Conservation (phyloP, 2,329 filamentous ascomycete species). For the Fusarium xyrophilum region DNA sequence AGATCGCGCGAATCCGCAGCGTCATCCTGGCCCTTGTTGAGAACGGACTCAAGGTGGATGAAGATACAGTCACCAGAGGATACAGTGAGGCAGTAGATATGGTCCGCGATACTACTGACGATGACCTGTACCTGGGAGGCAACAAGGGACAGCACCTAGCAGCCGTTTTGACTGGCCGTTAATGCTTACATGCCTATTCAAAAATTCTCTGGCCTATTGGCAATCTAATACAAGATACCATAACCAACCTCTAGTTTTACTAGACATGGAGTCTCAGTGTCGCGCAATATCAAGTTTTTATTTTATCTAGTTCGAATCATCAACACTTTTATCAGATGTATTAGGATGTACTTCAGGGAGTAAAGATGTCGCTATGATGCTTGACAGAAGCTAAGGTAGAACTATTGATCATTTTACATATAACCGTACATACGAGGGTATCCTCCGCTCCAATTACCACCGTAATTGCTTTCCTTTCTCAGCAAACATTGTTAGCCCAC, state of each 20-base stretch:
- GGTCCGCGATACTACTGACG: constrained; percentile 65
- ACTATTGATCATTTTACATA: neutral
- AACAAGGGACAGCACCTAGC: constrained; percentile 61
- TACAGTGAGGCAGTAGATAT: constrained; percentile 85
- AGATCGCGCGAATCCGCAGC: constrained; percentile 84
- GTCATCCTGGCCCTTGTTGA: constrained; percentile 85
- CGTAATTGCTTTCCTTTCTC: neutral
- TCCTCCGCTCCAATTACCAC: neutral
- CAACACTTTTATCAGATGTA: neutral
- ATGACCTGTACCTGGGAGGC: constrained; percentile 66
- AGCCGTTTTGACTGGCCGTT: constrained; percentile 46
- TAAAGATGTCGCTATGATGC: constrained; percentile 1
- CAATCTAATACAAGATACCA: constrained; percentile 32
- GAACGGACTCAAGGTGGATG: constrained; percentile 83
- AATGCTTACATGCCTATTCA: neutral
- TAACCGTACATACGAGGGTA: neutral
- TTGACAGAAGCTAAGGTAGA: neutral
- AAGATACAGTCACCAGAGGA: constrained; percentile 82
- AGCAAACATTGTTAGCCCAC: neutral
- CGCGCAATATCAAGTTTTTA: neutral
- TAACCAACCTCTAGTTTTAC: neutral
- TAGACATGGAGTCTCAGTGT: neutral
- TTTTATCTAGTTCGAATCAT: neutral
- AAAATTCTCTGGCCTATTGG: neutral
- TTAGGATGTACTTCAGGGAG: neutral